Conservation (phyloP, 1,139 yeast species). For the Taphrina deformans region DNA sequence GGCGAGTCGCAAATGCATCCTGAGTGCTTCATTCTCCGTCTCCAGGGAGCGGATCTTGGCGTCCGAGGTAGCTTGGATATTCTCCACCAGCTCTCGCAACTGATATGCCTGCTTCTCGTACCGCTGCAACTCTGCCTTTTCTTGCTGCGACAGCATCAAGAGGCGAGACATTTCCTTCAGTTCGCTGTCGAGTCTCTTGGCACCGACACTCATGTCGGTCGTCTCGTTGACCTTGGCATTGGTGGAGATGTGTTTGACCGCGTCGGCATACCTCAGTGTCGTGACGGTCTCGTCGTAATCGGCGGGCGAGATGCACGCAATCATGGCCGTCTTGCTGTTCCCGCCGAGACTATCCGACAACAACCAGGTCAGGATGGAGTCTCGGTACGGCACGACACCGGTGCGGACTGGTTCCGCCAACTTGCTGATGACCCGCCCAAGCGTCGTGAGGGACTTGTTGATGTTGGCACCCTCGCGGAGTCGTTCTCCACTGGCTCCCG, state of each 20-base stretch:
- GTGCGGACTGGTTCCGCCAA: conserved; percentile 49
- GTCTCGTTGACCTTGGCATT: conserved; percentile 53
- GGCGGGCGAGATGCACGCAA: conserved; percentile 73
- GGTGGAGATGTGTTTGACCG: conserved; percentile 68
- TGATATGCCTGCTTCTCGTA: conserved; percentile 21
- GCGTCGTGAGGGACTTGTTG: conserved; percentile 69
- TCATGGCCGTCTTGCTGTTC: conserved; percentile 70
- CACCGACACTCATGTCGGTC: conserved; percentile 3
- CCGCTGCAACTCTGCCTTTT: conserved; percentile 23
- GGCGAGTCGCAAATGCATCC: conserved; percentile 33
- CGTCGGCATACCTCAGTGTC: conserved; percentile 71
- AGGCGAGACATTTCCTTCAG: conserved; percentile 31
- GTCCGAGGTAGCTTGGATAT: conserved; percentile 14
- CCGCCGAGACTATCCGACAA: conserved; percentile 71
- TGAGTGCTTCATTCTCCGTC: conserved; percentile 33
- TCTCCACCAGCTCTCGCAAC: conserved; percentile 19
- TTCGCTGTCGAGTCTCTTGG: conserved; percentile 17
- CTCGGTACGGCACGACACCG: conserved; percentile 39
- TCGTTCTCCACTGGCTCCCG: conserved; percentile 65
- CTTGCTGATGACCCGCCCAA: conserved; percentile 70
- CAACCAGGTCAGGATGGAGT: conserved; percentile 61
- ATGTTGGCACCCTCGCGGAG: conserved; percentile 72
- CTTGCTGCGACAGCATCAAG: conserved; percentile 23
- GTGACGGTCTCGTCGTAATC: conserved; percentile 73
- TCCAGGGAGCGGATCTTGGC: conserved; percentile 22